Evolutionary conservation across 106 monocot genomes (phyloP).

Genomic region (Gastrodia elata): DNA sequence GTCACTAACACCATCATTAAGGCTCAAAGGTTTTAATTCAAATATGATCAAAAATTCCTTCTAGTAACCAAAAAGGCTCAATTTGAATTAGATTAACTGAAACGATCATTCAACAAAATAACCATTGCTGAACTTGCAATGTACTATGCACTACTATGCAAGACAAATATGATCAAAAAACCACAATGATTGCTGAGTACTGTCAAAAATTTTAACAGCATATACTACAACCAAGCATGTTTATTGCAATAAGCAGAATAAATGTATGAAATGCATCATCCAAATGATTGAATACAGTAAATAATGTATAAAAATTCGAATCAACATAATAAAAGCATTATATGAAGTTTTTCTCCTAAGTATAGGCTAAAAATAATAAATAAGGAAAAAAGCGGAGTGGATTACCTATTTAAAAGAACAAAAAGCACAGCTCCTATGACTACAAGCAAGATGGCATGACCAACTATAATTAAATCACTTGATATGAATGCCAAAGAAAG

Average conservation of each 20-base stretch:
- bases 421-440: constrained; percentile 55
- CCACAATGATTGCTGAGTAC: background rate
- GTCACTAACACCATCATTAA: background rate
- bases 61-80: background rate
- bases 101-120: constrained; percentile 1
- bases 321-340: background rate
- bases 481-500: constrained; percentile 78
- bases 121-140: background rate
- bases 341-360: background rate
- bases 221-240: background rate
- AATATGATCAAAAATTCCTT: background rate
- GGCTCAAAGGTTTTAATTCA: background rate
- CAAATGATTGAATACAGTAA: background rate
- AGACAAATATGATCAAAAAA: background rate
- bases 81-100: background rate
- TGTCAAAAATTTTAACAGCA: background rate
- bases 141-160: background rate
- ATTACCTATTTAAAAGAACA: constrained; percentile 68
- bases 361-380: background rate
- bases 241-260: background rate
- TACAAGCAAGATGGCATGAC: constrained; percentile 64
- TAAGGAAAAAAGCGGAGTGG: background rate
- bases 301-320: background rate
- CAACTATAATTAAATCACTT: constrained; percentile 54
- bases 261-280: background rate